Percentiles rank a stretch among this genome's conserved stretches.
These are phyloP conservation scores for Tricholoma saponaceum DNA, from an alignment of 768 basidiomycete genomes.

Conservation along the genomic window DNA sequence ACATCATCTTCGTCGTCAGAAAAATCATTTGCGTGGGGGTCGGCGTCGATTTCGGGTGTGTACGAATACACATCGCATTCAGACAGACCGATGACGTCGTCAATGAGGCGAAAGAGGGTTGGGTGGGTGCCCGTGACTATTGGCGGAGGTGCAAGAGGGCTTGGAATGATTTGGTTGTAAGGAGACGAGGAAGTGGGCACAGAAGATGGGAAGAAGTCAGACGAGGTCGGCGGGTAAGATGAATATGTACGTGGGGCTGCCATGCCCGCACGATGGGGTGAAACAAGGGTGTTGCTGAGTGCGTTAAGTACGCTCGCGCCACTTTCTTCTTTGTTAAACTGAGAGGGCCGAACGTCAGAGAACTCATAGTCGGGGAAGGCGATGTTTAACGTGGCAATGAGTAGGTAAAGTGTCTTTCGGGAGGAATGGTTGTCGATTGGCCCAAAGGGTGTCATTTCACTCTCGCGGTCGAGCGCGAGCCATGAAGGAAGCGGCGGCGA, in stretches of 20 bases:
- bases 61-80: constrained; percentile 98
- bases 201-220: constrained; percentile 74
- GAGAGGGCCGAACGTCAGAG: constrained; percentile 83
- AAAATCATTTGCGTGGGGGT: constrained; percentile 87
- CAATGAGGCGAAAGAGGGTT: constrained; percentile 78
- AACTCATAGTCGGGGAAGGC: constrained; percentile 99
- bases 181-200: constrained; percentile 72
- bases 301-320: constrained; percentile 78
- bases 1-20: constrained; percentile 77
- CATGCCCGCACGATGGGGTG: constrained; percentile 63
- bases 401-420: constrained; percentile 90
- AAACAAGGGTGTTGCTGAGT: constrained; percentile 77
- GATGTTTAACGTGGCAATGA: constrained; percentile 95
- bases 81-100: constrained; percentile 83
- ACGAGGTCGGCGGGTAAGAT: constrained; percentile 71
- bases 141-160: constrained; percentile 67
- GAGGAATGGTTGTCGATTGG: constrained; percentile 81
- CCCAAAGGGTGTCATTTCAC: constrained; percentile 85
- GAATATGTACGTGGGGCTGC: constrained; percentile 80
- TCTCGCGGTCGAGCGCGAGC: constrained; percentile 64
- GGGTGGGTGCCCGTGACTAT: constrained; percentile 86
- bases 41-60: constrained; percentile 87
- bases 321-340: constrained; percentile 85
- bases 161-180: constrained; percentile 48
- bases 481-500: constrained; percentile 85